Evolutionary conservation across 805 yeast species (phyloP).

Genomic region (Cyberlindnera nakhonratchasimensis): DNA sequence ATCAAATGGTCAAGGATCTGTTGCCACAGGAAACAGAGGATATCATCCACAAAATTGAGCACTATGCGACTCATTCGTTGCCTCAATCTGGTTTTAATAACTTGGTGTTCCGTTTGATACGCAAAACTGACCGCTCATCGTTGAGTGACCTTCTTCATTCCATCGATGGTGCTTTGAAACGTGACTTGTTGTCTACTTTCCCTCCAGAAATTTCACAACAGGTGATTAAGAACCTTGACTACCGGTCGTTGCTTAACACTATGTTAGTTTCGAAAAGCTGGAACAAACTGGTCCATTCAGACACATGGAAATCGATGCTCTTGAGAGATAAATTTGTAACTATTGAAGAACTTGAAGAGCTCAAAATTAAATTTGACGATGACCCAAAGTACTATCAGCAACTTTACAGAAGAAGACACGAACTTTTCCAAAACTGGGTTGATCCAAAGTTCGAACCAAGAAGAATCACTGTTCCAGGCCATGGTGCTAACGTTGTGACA

Average conservation of each 20-base stretch:
- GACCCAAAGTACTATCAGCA: conserved; percentile 14
- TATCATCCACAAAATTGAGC: conserved; percentile 15
- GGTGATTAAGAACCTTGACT: conserved; percentile 63
- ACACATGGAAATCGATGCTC: conserved; percentile 68
- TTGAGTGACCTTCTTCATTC: conserved; percentile 56
- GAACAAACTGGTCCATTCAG: conserved; percentile 59
- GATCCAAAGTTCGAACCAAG: conserved; percentile 65
- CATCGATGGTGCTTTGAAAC: conserved; percentile 53
- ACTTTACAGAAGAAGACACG: conserved; percentile 23
- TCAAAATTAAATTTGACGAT: conserved; percentile 1
- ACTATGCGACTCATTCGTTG: conserved; percentile 24
- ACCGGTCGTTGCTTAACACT: conserved; percentile 54
- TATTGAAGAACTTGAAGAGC: conserved; percentile 40
- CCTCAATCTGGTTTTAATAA: conserved; percentile 47
- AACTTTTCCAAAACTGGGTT: conserved; percentile 66
- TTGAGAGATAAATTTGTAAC: conserved; percentile 59
- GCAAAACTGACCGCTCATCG: conserved; percentile 54
- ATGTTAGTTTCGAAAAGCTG: conserved; percentile 67
- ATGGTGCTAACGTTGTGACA: conserved; percentile 82
- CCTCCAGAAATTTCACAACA: conserved; percentile 74
- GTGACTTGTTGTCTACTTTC: conserved; percentile 67
- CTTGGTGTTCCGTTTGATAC: conserved; percentile 51
- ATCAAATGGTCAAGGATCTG: conserved; percentile 13
- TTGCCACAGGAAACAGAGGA: conserved; percentile 7
- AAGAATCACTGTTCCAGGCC: conserved; percentile 62